Evolutionary conservation across 495 filamentous ascomycete species (phyloP), one percentile per base, ranked within the genome.

Genomic region (Aspergillus egyptiacus): DNA sequence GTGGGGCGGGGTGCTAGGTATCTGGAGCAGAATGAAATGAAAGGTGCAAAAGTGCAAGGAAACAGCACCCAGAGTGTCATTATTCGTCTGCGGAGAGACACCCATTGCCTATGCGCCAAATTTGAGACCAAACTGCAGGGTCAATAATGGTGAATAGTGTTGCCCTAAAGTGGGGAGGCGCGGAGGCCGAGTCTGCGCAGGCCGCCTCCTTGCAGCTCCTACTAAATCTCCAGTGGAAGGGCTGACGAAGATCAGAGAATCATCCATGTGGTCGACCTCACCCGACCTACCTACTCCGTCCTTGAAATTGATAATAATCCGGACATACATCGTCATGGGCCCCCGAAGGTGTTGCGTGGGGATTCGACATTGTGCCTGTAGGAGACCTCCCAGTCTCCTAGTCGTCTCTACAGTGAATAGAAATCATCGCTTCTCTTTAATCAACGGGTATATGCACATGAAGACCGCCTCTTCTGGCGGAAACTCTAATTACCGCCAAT

Each of bases 391-490:
- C n/a, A n/a, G n/a, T n/a, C n/a, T 20, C 8, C n/a, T 15, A 19
- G 10, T 33, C 19, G 17, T 23, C 6, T 44, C 41, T 44, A 44
- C 41, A 24, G 13, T n/a, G n/a, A 18, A 40, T 2, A 5, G 28
- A 17, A 10, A 33, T 6, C 41, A 18, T 44, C 17, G 28, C 33
- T 18, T 44, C 20, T 17, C 23, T 44, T 44, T 13, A 14, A 43
- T 8, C 40, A 44, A 4, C 24, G 41, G 41, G 41, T 44, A 44
- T 44, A 33, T 44, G 41, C 41, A 44, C 41, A 32, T 43, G 25
- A 20, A 31, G 3, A 4, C 18, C 14, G 41, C 28, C 41, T 28
- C 28, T 15, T 23, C 27, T 28, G n/a, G n/a, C n/a, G n/a, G n/a
- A n/a, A n/a, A n/a, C n/a, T 39, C 6, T 9, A 37, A 22, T 9